Evolutionary conservation across 2,329 filamentous ascomycete genomes (phyloP), one percentile per base, ranked within the genome.

Genomic region (Plenodomus lindquistii): DNA sequence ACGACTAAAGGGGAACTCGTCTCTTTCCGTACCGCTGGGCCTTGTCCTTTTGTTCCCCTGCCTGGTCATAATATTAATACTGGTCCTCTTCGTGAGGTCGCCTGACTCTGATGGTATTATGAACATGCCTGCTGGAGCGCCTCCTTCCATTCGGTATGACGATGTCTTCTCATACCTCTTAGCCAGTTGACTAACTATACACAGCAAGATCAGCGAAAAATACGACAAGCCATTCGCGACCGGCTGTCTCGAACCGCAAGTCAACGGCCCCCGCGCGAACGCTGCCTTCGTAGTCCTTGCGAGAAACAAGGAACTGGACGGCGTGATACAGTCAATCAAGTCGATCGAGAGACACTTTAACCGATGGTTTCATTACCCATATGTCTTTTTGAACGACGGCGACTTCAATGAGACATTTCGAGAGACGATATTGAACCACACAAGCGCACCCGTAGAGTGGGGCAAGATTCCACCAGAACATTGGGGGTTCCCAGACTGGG

Each of bases 261-360:
- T 86, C 27, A 85, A 84, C 59, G 81, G 85, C 53, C 90, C 91
- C 36, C 85, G 91, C 67, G 94, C 90, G 60, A 99, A 97, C 69
- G 94, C 90, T 52, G 93, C 91, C 20, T 96, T 99, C 66, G 94
- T 99, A 55, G 91, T 99, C 34, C 82, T 99, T 50, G 94, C 94
- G 45, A 82, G 94, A 63, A 97, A 99, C 72, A 95, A 96, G 79
- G 94, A 99, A 76, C 74, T 99, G 57, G 92, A 96, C 0, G 94
- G 94, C 51, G 94, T 99, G 34, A 85, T 99, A 57, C 91, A 97
- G 74, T 97, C 94, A 9, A 83, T 99, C 73, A 97, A 97, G 78
- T 97, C 93, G 37, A 92, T 99, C 60, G 94, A 99, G 78, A 85
- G 94, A 63, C 94, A 99, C 75, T 99, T 99, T 84, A 99, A 99